Base-by-base conservation (phyloP, 345 rosid genomes). In the Salix purpurea region DNA sequence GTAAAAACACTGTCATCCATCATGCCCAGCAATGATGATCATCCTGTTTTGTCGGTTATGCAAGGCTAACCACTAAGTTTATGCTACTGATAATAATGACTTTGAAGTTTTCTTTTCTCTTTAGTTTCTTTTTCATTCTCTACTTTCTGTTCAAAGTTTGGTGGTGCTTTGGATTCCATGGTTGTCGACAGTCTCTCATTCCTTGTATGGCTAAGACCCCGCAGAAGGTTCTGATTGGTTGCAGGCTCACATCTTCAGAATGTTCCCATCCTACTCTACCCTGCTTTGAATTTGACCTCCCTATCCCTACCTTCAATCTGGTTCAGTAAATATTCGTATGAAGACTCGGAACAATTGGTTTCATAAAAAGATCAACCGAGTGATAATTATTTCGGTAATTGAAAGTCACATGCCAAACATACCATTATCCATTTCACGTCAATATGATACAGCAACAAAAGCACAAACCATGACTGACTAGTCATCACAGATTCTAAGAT, bases 401-500 rank as follows among this genome's bases (percentile, higher is more conserved):
- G 65, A 3, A 30, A 37, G 48, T 26, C 23, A 12, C 36, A 71
- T 9, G 32, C 16, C 32, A 72, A 24, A 24, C 79, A 72, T 48
- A 52, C 21, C 66, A 76, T 50, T 44, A 21, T 65, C 30, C 75
- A 62, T 78, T 70, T 56, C 78, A 77, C 69, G 39, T 24, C 76
- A 72, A 61, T 54, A 21, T 36, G 10, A 54, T 36, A 70, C 81
- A 85, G 16, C 39, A 68, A 15, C 69, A 61, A 15, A 70, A 70
- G 40, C 72, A 76, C 50, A 74, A 78, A 48, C 62, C 56, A 64
- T 39, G 30, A 69, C 48, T 39, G 30, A 60, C 48, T 71, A 65
- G 67, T 67, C 81, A 71, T 78, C 42, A 78, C 52, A 70, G 70
- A 42, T 75, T 30, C 69, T 19, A 72, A 69, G 70, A 65, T 4